A percentile compares a stretch with the other conserved stretches of the same genome.
Evolutionary conservation across 2,329 filamentous ascomycete genomes (phyloP).

Genomic region (Decorospora gaudefroyi): DNA sequence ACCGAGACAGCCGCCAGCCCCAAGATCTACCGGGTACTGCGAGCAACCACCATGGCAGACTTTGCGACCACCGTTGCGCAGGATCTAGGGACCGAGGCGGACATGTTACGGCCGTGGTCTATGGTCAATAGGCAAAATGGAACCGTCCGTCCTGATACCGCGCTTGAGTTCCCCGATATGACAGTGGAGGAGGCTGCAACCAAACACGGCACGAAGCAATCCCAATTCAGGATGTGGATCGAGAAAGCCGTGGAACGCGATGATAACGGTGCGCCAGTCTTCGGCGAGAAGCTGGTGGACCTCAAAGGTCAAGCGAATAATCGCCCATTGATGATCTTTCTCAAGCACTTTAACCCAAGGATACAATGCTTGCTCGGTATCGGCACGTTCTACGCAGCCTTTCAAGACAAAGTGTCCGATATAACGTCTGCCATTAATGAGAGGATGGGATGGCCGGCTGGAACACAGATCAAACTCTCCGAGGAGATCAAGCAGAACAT

Average conservation of each 20-base stretch:
- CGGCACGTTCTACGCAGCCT: constrained; percentile 84
- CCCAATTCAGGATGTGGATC: constrained; percentile 79
- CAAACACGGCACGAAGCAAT: constrained; percentile 70
- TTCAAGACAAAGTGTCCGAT: constrained; percentile 85
- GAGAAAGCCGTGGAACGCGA: constrained; percentile 71
- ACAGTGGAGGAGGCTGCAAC: constrained; percentile 67
- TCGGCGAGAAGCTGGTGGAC: constrained; percentile 67
- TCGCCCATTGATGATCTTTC: constrained; percentile 76
- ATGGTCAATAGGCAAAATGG: constrained; percentile 99
- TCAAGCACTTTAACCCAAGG: constrained; percentile 88
- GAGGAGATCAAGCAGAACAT: constrained; percentile 99
- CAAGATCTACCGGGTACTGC: constrained; percentile 71
- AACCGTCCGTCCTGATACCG: constrained; percentile 87
- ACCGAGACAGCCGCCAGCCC: constrained; percentile 68
- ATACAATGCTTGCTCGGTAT: constrained; percentile 75
- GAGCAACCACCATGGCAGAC: constrained; percentile 75
- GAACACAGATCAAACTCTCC: constrained; percentile 73
- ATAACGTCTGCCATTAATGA: constrained; percentile 75
- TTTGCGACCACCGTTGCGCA: constrained; percentile 72
- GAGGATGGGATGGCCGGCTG: constrained; percentile 84
- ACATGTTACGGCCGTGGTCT: constrained; percentile 81
- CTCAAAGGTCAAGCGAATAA: constrained; percentile 58
- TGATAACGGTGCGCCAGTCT: constrained; percentile 71
- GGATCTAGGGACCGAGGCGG: constrained; percentile 69
- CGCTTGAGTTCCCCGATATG: constrained; percentile 75